Conservation (phyloP, 164 flowering plant genomes). For the Chloranthus sessilifolius region DNA sequence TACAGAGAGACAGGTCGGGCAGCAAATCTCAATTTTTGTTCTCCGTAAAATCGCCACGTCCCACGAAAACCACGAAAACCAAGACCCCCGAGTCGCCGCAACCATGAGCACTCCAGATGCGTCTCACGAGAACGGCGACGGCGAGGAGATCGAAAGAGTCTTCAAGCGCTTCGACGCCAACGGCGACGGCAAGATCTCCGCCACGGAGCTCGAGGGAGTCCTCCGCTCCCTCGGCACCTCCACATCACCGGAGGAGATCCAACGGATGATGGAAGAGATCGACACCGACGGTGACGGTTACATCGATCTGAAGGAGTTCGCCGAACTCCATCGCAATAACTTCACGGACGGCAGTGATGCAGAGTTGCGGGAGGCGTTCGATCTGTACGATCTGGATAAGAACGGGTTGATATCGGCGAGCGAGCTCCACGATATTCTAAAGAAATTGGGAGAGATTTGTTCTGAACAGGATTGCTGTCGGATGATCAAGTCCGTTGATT, state of each 20-base stretch:
- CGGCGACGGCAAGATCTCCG: conserved; percentile 11
- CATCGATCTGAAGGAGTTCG: conserved; percentile 6
- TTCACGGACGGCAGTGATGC: background rate
- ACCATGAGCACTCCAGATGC: no score
- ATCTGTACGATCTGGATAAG: conserved; percentile 50
- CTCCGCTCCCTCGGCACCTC: conserved; percentile 2
- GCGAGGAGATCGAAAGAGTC: background rate
- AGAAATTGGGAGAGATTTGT: conserved; percentile 46
- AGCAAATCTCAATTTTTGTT: no score
- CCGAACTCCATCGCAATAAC: background rate
- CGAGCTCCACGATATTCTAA: conserved; percentile 55
- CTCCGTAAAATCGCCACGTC: no score
- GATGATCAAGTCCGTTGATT: conserved; percentile 57
- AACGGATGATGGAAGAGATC: conserved; percentile 9
- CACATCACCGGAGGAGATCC: conserved; percentile 1
- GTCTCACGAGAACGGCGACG: no score
- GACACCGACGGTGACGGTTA: conserved; percentile 8
- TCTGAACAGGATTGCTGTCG: conserved; percentile 39
- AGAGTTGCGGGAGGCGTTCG: conserved; percentile 57
- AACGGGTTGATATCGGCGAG: conserved; percentile 58
- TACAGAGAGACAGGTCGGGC: no score
- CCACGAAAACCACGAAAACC: no score
- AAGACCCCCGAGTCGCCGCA: no score
- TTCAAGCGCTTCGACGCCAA: conserved; percentile 8
- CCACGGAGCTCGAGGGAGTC: conserved; percentile 1